These are phyloP conservation scores for Rhodotorula sp. DNA, from an alignment of 1,284 basidiomycete species.

Conservation along the genomic window DNA sequence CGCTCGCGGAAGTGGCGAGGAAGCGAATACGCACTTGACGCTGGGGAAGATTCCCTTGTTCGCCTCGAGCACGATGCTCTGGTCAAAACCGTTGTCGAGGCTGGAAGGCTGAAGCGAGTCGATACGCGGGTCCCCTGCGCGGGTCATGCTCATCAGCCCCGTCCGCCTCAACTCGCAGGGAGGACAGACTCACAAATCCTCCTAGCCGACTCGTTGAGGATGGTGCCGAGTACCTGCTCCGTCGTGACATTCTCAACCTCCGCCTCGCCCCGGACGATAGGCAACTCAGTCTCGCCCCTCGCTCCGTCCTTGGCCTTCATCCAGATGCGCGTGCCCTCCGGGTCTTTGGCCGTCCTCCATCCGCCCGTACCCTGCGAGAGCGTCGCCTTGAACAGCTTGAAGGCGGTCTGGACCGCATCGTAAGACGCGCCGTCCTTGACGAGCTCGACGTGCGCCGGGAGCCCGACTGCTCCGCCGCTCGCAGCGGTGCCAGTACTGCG, in stretches of 20 bases:
- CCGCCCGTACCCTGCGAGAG: conserved; percentile 1
- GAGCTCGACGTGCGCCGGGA: conserved; percentile 27
- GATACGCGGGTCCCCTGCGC: conserved; percentile 35
- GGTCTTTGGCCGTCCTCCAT: conserved; percentile 17
- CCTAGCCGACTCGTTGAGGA: conserved; percentile 37
- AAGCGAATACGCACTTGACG: conserved; percentile 9
- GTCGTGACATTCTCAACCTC: conserved; percentile 37
- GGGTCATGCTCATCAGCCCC: background rate
- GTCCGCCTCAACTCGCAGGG: no score
- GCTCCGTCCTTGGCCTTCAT: conserved; percentile 23
- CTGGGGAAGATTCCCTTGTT: conserved; percentile 39
- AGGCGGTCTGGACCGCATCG: conserved; percentile 28
- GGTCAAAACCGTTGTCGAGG: conserved; percentile 36
- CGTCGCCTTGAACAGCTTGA: conserved; percentile 27
- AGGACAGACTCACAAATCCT: conserved; percentile 32
- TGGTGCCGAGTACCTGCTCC: conserved; percentile 43
- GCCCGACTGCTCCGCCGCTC: conserved; percentile 12
- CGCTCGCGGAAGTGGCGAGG: background rate
- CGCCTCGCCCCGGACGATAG: conserved; percentile 36
- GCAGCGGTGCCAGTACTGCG: conserved; percentile 15
- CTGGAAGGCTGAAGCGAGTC: conserved; percentile 10
- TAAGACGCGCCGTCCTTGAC: conserved; percentile 11
- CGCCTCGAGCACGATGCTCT: conserved; percentile 25
- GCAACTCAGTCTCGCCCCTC: conserved; percentile 4
- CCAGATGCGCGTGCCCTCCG: conserved; percentile 21